Conservation (phyloP, 768 basidiomycete genomes). For the Tricholoma bakamatsutake region DNA sequence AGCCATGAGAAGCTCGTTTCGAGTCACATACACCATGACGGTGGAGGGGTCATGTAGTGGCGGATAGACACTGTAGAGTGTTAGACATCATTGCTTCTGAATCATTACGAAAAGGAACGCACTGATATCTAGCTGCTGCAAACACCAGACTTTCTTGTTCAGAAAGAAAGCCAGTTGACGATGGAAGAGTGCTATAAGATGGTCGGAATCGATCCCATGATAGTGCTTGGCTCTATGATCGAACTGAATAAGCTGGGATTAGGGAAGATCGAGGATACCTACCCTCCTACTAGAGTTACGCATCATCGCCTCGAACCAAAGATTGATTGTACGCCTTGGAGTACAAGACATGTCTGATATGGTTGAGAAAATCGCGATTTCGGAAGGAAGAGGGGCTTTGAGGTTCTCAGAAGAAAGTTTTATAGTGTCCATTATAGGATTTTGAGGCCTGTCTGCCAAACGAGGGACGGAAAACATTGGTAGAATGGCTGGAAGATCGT, state of each 20-base stretch:
- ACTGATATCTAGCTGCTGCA: slow-evolving; percentile 58
- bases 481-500: slow-evolving; percentile 33
- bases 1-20: slow-evolving; percentile 43
- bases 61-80: slow-evolving; percentile 40
- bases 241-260: neutral
- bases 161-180: slow-evolving; percentile 56
- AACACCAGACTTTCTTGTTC: slow-evolving; percentile 54
- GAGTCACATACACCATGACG: slow-evolving; percentile 38
- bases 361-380: slow-evolving; percentile 24
- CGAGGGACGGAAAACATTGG: slow-evolving; percentile 56
- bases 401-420: slow-evolving; percentile 22
- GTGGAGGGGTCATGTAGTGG: slow-evolving; percentile 31
- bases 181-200: slow-evolving; percentile 22
- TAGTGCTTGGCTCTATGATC: slow-evolving; percentile 37
- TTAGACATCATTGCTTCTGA: slow-evolving; percentile 1
- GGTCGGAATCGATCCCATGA: slow-evolving; percentile 61
- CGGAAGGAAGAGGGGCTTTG: slow-evolving; percentile 19
- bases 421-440: slow-evolving; percentile 66
- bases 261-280: slow-evolving; percentile 10
- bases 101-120: slow-evolving; percentile 18
- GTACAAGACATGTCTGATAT: neutral
- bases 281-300: slow-evolving; percentile 20
- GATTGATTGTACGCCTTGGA: neutral
- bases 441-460: slow-evolving; percentile 69
- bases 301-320: slow-evolving; percentile 17